phyloP scores from a whole-genome alignment of 176 grass and related monocot genomes.

The Secale cereale region DNA sequence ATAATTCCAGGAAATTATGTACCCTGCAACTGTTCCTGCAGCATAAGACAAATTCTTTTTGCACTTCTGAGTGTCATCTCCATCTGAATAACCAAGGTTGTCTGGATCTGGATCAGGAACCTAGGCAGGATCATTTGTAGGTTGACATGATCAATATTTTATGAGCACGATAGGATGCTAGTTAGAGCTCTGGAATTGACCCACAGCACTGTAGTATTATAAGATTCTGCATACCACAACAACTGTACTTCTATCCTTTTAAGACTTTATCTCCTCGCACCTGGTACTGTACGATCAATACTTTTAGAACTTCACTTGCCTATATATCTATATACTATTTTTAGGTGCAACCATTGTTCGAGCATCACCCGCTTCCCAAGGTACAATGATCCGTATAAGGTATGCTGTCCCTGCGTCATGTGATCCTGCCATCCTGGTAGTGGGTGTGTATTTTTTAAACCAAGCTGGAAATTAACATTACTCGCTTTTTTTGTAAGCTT shows the following conservation, averaged over 20 bases:
- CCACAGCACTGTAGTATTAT: not conserved
- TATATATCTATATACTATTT: constrained; percentile 32
- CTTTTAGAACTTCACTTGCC: constrained; percentile 17
- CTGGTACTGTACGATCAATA: not conserved
- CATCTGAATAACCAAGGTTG: not conserved
- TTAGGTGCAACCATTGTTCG: constrained; percentile 78
- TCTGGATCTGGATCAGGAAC: not conserved
- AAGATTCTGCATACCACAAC: constrained; percentile 1
- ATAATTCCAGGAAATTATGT: not conserved
- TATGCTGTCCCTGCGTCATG: constrained; percentile 32
- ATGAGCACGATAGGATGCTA: not conserved
- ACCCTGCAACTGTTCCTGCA: not conserved
- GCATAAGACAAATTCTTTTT: not conserved
- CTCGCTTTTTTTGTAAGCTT: constrained; percentile 59
- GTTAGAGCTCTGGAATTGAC: not conserved
- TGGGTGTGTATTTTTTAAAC: constrained; percentile 11
- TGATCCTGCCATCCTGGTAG: constrained; percentile 6
- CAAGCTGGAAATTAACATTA: constrained; percentile 21
- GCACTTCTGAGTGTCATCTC: not conserved
- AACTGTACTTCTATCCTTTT: not conserved
- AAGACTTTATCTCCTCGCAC: not conserved
- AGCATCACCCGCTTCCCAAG: constrained; percentile 84
- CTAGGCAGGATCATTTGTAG: not conserved
- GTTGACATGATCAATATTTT: not conserved
- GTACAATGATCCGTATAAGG: constrained; percentile 88